A percentile compares a stretch with the other conserved stretches of the same genome.
These are phyloP conservation scores for Amylocystis lapponica DNA, from an alignment of 768 basidiomycete genomes.

Conservation along the genomic window DNA sequence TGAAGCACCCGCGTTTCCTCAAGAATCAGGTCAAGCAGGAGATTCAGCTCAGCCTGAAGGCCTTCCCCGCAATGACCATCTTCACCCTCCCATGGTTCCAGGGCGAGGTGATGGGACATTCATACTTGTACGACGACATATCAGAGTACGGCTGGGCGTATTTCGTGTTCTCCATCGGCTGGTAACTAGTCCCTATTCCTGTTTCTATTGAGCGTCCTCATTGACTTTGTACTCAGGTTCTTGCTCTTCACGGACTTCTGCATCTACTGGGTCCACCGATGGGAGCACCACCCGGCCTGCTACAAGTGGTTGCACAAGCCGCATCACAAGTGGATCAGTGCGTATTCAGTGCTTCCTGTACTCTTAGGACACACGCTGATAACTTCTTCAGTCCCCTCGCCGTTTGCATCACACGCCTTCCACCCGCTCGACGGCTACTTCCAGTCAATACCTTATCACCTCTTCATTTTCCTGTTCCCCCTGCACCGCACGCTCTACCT, in stretches of 20 bases:
- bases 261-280: slow-evolving; percentile 97
- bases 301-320: slow-evolving; percentile 96
- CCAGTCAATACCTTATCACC: slow-evolving; percentile 93
- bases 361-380: not conserved
- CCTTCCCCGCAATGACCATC: slow-evolving; percentile 78
- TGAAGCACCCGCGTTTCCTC: slow-evolving; percentile 89
- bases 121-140: slow-evolving; percentile 70
- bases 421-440: slow-evolving; percentile 92
- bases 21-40: slow-evolving; percentile 82
- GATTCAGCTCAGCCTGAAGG: slow-evolving; percentile 65
- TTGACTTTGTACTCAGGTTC: slow-evolving; percentile 44
- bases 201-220: not conserved
- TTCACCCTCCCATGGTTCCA: slow-evolving; percentile 94
- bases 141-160: slow-evolving; percentile 78
- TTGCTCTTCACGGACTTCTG: slow-evolving; percentile 85
- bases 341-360: slow-evolving; percentile 27
- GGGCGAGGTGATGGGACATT: slow-evolving; percentile 84
- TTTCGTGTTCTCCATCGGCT: slow-evolving; percentile 56
- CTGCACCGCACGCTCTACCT: slow-evolving; percentile 83
- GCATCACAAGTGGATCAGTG: slow-evolving; percentile 98
- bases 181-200: slow-evolving; percentile 40
- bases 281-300: slow-evolving; percentile 74
- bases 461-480: slow-evolving; percentile 88
- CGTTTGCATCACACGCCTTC: slow-evolving; percentile 97
- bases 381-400: slow-evolving; percentile 73